Conservation (phyloP, 495 filamentous ascomycete genomes). For the Trypethelium eluteriae region DNA sequence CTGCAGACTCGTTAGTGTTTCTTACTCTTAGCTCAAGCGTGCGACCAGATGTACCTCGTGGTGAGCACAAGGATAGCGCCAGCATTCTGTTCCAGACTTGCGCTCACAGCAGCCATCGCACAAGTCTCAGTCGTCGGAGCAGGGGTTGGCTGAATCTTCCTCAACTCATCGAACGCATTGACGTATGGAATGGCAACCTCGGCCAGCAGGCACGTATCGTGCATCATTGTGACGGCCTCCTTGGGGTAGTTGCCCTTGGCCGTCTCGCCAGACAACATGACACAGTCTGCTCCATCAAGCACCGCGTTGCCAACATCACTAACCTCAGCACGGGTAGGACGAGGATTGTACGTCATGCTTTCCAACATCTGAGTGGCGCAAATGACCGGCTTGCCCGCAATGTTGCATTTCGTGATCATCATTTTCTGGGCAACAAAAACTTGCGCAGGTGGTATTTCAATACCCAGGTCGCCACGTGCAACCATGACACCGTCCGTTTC, state of each 20-base stretch:
- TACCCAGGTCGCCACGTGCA: constrained; percentile 95
- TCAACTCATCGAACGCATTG: constrained; percentile 91
- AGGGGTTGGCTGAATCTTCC: constrained; percentile 69
- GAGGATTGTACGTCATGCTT: constrained; percentile 99
- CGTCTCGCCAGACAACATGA: constrained; percentile 98
- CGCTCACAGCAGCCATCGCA: constrained; percentile 91
- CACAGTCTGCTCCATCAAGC: constrained; percentile 94
- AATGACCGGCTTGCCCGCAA: constrained; percentile 96
- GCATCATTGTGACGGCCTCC: constrained; percentile 94
- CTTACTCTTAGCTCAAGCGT: constrained; percentile 27
- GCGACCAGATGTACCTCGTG: constrained; percentile 54
- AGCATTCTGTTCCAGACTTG: constrained; percentile 89
- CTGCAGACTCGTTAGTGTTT: constrained; percentile 32
- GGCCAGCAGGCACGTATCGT: constrained; percentile 89
- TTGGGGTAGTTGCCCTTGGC: constrained; percentile 93
- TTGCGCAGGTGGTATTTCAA: constrained; percentile 96
- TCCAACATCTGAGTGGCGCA: constrained; percentile 91
- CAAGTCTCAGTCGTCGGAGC: constrained; percentile 82
- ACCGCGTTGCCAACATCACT: constrained; percentile 98
- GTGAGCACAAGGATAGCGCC: constrained; percentile 90
- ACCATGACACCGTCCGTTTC: constrained; percentile 99
- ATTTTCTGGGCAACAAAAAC: constrained; percentile 99
- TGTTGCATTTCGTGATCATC: constrained; percentile 99
- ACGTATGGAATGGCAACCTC: constrained; percentile 96
- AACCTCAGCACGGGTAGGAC: constrained; percentile 94